Base-by-base conservation (phyloP, 1,284 basidiomycete species). In the Cutaneotrichosporon cavernicola region DNA sequence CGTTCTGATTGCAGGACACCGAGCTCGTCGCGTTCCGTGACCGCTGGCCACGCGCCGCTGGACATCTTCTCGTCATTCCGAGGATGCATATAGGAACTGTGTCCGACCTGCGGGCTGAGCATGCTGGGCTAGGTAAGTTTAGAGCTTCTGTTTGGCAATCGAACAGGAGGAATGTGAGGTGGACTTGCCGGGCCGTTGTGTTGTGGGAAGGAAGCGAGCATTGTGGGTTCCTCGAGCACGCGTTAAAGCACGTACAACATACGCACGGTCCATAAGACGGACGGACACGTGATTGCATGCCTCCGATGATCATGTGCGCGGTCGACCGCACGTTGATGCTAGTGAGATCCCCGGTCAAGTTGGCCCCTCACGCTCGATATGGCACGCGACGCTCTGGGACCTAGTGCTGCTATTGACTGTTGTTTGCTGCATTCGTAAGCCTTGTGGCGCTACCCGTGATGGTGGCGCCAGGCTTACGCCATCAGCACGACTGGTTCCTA, bases 31-130 rank as follows among this genome's bases (percentile, higher is more conserved):
- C 85, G 16, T 90, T 91, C 71, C 76, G 77, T 50, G 89, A 91
- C 76, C 82, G 84, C 70, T 74, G 58, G 46, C 89, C 89, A 7
- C 85, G 86, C 2, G 84, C 88, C 22, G 70, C 76, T 49, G 80
- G 85, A 50, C 90, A 91, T 75, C 78, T 89, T 21, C 84, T 88
- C 53, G 81, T 91, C 22, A 84, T 89, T 51, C 88, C 90, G 2
- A 86, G 85, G 69, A 69, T 64, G 9, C 90, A 91, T 70, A 83
- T 87, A 46, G 84, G 75, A 47, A 87, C 84, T 53, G 84, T 89
- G n/a, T 82, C 81, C 67, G 79, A 82, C 6, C 76, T 90, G 34
- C 72, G 67, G 10, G 70, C 74, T 55, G 65, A 74, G 11, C 84
- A 89, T 70, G 80, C 82, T 10, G 73, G 76, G n/a, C 76, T 88